Base-by-base conservation (phyloP, 495 filamentous ascomycete species). In the Penicillium malachiteum region DNA sequence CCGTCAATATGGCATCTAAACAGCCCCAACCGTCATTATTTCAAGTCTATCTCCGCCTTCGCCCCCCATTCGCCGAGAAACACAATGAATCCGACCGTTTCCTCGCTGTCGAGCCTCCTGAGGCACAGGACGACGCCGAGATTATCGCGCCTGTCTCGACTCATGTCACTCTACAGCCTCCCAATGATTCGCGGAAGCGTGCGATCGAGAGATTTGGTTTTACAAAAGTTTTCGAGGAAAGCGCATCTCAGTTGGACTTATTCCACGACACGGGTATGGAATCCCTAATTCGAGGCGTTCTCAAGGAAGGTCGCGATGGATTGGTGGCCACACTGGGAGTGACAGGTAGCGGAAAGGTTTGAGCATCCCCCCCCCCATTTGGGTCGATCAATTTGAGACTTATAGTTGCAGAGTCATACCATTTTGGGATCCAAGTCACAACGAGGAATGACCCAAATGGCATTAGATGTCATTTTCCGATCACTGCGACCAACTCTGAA, bases 131-230 rank as follows among this genome's bases (percentile, higher is more conserved):
- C 32, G 57, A 68, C 17, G 62, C 62, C 14, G 66, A 73, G 12
- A 71, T 82, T 32, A 65, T 69, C 46, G 59, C 69, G 8, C 63
- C 70, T 11, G 67, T 75, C 13, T 84, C 91, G 2, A 92, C 87
- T 7, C 90, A 96, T 65, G 92, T 97, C 62, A 96, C 88, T 0
- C 77, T 96, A 9, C 90, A 90, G 59, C 91, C 92, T 1, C 92
- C 92, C 0, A 86, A 81, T 43, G 89, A 91, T 45, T 80, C 71
- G 59, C 78, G 94, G 48, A 87, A 92, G 55, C 86, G 91, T 14
- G 91, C 91, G 5, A 81, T 96, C 33, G 94, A 98, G 74, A 91
- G 86, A 64, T 98, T 97, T 60, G 90, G 87, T 0, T 98, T 98
- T 67, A 98, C 95, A 5, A 85, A 82, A 58, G 90, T 98, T 13